phyloP scores from a whole-genome alignment of 1,284 basidiomycete species.

The Trametes pubescens region DNA sequence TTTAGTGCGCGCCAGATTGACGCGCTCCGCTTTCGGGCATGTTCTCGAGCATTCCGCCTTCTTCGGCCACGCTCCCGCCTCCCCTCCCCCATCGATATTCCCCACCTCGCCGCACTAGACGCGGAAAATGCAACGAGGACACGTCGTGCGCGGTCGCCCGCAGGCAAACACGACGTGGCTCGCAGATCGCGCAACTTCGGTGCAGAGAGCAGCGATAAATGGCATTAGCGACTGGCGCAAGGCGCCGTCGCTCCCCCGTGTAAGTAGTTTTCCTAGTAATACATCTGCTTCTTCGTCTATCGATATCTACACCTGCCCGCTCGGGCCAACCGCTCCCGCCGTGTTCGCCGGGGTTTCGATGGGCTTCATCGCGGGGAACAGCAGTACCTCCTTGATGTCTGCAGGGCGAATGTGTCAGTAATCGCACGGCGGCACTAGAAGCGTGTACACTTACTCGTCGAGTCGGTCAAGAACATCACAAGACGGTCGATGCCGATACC shows the following conservation, averaged over 20 bases:
- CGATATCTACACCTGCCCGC: conserved; percentile 42
- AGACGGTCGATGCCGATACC: conserved; percentile 93
- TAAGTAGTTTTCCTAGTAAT: conserved; percentile 16
- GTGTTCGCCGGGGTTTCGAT: conserved; percentile 54
- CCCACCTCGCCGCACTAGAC: not conserved
- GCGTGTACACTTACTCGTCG: conserved; percentile 69
- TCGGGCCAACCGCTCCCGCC: conserved; percentile 40
- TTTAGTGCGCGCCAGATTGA: conserved; percentile 37
- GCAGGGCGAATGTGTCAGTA: conserved; percentile 37
- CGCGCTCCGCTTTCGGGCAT: conserved; percentile 28
- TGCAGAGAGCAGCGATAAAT: no score
- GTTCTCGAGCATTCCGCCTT: conserved; percentile 36
- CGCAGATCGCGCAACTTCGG: no score
- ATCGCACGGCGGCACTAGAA: conserved; percentile 27
- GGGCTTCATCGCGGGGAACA: conserved; percentile 94
- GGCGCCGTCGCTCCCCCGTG: no score
- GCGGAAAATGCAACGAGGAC: not conserved
- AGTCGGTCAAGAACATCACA: conserved; percentile 97
- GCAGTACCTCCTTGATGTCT: conserved; percentile 91
- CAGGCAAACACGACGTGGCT: no score
- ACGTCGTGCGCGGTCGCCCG: no score
- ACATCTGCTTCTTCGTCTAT: conserved; percentile 21
- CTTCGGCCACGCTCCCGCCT: conserved; percentile 22
- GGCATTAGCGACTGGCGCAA: not conserved
- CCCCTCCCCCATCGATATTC: conserved; percentile 16